These are phyloP conservation scores for Trichopus zeylanicus DNA, from an alignment of 116 monocot genomes.

Conservation along the genomic window DNA sequence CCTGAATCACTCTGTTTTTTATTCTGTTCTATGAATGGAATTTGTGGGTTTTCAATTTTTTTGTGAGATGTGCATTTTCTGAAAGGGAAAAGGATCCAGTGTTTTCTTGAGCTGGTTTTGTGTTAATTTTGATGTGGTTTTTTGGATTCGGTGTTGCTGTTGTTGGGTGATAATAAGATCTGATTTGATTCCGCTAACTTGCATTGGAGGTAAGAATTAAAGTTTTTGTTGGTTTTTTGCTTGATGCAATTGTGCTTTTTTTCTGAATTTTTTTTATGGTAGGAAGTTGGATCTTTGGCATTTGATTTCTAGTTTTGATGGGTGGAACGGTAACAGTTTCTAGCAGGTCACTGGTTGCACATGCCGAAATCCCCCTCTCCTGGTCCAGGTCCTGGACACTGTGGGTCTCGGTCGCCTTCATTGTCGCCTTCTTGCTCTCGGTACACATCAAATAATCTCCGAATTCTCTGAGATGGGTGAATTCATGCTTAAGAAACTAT, in stretches of 20 bases:
- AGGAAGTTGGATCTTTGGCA: neutral
- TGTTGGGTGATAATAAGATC: too few relatives aligned
- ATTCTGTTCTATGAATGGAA: too few relatives aligned
- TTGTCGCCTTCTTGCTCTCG: conserved; percentile 6
- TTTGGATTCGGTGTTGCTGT: too few relatives aligned
- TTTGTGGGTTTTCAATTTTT: too few relatives aligned
- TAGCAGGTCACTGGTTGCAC: neutral
- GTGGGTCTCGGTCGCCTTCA: neutral
- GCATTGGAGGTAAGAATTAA: neutral
- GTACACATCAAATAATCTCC: conserved; percentile 2
- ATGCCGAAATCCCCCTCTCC: conserved; percentile 1
- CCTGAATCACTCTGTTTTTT: too few relatives aligned
- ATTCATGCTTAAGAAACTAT: neutral
- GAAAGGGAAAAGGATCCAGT: too few relatives aligned
- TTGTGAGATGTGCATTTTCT: too few relatives aligned
- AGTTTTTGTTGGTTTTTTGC: neutral
- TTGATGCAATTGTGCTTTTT: neutral
- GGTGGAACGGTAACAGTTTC: neutral
- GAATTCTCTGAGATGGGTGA: neutral
- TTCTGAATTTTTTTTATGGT: neutral
- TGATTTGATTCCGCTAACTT: too few relatives aligned
- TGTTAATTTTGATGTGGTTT: too few relatives aligned
- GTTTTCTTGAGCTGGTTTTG: too few relatives aligned
- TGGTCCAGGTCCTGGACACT: neutral
- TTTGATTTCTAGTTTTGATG: neutral